Conservation (phyloP, 139 green algal genomes). For the Chlorella sp. region DNA sequence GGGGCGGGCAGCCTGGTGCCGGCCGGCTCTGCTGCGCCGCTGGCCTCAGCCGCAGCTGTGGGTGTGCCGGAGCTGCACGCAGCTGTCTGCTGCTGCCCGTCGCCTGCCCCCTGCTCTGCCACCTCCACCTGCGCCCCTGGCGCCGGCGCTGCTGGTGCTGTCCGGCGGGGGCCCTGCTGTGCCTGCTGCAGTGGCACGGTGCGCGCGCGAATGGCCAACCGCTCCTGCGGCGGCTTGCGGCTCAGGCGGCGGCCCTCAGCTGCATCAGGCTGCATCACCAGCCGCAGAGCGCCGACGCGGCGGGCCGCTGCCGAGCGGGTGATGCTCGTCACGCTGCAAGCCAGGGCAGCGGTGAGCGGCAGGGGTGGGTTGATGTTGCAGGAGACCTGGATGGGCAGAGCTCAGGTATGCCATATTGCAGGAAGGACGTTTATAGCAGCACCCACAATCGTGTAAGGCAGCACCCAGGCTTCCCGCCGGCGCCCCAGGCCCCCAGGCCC, state of each 20-base stretch:
- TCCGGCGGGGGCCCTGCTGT: background rate
- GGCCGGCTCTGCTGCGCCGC: background rate
- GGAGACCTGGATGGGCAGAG: too few relatives aligned
- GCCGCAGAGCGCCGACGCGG: background rate
- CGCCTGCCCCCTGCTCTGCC: background rate
- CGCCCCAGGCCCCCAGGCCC: too few relatives aligned
- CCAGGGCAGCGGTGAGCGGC: background rate
- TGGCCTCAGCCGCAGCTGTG: background rate
- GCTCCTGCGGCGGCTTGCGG: background rate
- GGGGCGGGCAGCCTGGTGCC: background rate
- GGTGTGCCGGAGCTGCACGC: background rate
- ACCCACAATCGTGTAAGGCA: too few relatives aligned
- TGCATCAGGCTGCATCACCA: background rate
- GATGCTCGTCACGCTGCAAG: background rate
- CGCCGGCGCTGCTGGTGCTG: background rate
- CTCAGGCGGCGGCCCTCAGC: constrained; percentile 6
- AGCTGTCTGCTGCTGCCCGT: background rate
- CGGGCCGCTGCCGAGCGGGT: background rate
- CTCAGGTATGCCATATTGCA: background rate
- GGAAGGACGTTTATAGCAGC: background rate
- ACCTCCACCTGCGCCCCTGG: background rate
- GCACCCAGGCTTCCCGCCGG: background rate
- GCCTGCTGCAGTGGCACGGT: background rate
- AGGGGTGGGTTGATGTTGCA: too few relatives aligned
- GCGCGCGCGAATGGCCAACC: background rate